Conservation (phyloP, 2,329 filamentous ascomycete genomes). For the Diplodia seriata region DNA sequence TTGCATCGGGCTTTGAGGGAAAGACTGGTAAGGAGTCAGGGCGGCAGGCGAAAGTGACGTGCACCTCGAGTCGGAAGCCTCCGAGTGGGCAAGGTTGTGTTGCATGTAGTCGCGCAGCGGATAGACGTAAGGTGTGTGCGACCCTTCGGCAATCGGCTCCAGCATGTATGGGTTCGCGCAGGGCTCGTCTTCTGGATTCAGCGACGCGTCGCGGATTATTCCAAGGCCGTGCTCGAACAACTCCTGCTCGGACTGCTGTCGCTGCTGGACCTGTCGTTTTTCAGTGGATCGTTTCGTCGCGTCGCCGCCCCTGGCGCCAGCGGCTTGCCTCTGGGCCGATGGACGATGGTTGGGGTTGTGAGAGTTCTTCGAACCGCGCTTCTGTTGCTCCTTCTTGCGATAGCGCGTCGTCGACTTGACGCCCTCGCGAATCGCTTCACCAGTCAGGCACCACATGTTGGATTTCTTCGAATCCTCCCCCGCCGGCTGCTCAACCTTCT, state of each 20-base stretch:
- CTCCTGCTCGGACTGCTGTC: not conserved
- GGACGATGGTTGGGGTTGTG: slow-evolving; percentile 37
- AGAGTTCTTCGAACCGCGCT: slow-evolving; percentile 2
- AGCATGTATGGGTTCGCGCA: not conserved
- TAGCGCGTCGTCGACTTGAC: slow-evolving; percentile 82
- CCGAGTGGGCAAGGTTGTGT: not conserved
- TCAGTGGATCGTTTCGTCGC: slow-evolving; percentile 41
- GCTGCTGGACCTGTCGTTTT: not conserved
- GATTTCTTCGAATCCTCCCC: slow-evolving; percentile 67
- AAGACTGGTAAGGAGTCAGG: not conserved
- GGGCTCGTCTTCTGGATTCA: slow-evolving; percentile 6
- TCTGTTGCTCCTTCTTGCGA: slow-evolving; percentile 47
- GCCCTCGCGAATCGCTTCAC: slow-evolving; percentile 71
- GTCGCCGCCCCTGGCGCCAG: slow-evolving; percentile 55
- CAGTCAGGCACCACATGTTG: slow-evolving; percentile 77
- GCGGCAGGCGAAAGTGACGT: not conserved
- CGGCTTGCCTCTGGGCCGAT: slow-evolving; percentile 51
- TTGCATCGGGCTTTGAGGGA: slow-evolving; percentile 12
- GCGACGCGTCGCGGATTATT: not conserved
- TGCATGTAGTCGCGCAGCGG: not conserved
- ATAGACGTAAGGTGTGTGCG: not conserved
- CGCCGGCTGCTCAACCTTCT: slow-evolving; percentile 56
- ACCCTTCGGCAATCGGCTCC: not conserved
- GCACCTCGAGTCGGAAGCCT: not conserved
- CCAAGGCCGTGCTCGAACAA: slow-evolving; percentile 10